A percentile compares a stretch with the other conserved stretches of the same genome.
phyloP scores from a whole-genome alignment of 2,329 filamentous ascomycete species.

The Monascus ruber region DNA sequence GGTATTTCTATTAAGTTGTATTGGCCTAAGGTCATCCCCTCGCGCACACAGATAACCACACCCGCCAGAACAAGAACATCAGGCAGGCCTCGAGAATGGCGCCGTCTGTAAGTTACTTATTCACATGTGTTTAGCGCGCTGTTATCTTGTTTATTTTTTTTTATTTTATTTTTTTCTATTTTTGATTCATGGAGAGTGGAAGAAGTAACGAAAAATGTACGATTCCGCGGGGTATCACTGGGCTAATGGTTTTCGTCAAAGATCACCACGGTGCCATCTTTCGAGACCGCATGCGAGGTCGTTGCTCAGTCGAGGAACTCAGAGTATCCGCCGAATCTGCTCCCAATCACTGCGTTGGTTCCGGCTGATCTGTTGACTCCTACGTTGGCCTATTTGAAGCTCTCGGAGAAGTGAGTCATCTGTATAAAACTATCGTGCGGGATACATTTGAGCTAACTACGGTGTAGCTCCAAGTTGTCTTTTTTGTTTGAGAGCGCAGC shows the following conservation, averaged over 20 bases:
- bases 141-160: too few relatives aligned
- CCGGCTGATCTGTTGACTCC: slow-evolving; percentile 89
- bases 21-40: too few relatives aligned
- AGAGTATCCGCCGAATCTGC: slow-evolving; percentile 58
- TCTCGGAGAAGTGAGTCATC: slow-evolving; percentile 55
- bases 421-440: slow-evolving; percentile 7
- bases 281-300: slow-evolving; percentile 49
- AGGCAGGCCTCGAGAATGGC: too few relatives aligned
- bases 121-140: too few relatives aligned
- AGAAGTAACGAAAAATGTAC: too few relatives aligned
- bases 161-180: background rate
- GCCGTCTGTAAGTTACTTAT: too few relatives aligned
- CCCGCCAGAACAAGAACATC: too few relatives aligned
- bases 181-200: slow-evolving; percentile 1
- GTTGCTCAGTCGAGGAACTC: slow-evolving; percentile 41
- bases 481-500: slow-evolving; percentile 95
- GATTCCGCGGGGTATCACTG: too few relatives aligned
- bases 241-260: slow-evolving; percentile 15
- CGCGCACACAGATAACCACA: too few relatives aligned
- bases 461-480: slow-evolving; percentile 56
- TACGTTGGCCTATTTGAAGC: slow-evolving; percentile 87
- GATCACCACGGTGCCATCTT: slow-evolving; percentile 47
- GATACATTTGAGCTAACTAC: slow-evolving; percentile 1
- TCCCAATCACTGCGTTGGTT: slow-evolving; percentile 74
- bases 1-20: too few relatives aligned